phyloP scores from a whole-genome alignment of 257 asterid genomes.

The Coffea eugenioides region DNA sequence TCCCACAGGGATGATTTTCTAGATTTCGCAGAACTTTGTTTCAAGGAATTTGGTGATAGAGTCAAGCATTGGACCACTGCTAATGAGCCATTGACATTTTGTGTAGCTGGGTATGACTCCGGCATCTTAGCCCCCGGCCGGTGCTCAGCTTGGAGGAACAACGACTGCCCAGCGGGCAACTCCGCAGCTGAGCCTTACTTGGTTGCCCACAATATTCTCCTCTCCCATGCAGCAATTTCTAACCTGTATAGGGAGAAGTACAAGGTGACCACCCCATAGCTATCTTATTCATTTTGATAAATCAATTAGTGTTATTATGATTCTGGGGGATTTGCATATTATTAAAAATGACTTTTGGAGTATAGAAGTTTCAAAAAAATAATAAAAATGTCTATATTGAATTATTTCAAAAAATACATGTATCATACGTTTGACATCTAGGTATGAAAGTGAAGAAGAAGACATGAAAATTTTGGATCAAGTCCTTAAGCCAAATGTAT shows the following conservation, averaged over 20 bases:
- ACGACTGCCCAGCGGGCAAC: slow-evolving; percentile 37
- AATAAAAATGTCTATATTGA: too few species aligned
- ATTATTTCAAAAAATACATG: too few species aligned
- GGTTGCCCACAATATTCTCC: slow-evolving; percentile 44
- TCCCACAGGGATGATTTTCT: slow-evolving; percentile 41
- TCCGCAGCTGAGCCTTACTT: slow-evolving; percentile 55
- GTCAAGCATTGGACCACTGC: slow-evolving; percentile 51
- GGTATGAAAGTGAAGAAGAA: too few species aligned
- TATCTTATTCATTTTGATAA: too few species aligned
- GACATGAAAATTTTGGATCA: too few species aligned
- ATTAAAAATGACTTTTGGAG: too few species aligned
- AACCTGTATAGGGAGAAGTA: slow-evolving; percentile 37
- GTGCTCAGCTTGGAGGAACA: slow-evolving; percentile 38
- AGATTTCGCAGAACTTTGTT: slow-evolving; percentile 49
- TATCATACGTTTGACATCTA: too few species aligned
- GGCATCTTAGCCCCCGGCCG: slow-evolving; percentile 52
- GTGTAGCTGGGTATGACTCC: slow-evolving; percentile 38
- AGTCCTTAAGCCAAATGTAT: too few species aligned
- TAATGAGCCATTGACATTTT: slow-evolving; percentile 40
- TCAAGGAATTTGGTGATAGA: slow-evolving; percentile 61
- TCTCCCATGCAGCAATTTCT: slow-evolving; percentile 40
- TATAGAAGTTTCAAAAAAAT: too few species aligned
- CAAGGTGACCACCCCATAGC: slow-evolving; percentile 25
- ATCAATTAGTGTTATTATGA: too few species aligned
- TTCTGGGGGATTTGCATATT: too few species aligned